These are phyloP conservation scores for Rubroshorea leprosula DNA, from an alignment of 345 rosid genomes.

Conservation along the genomic window DNA sequence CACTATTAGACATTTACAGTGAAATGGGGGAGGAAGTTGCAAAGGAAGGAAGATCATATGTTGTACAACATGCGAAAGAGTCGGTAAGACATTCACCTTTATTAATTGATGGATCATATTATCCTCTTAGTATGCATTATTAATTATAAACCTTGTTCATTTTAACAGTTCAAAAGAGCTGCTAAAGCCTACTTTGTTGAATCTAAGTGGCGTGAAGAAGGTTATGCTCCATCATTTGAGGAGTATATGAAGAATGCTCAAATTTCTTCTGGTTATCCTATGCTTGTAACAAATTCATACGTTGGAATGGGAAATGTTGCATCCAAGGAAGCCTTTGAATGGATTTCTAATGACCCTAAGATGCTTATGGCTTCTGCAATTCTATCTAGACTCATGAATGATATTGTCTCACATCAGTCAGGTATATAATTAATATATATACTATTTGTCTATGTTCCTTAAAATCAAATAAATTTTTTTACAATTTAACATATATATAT, in stretches of 20 bases:
- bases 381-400: constrained; percentile 27
- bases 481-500: too few relatives aligned
- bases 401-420: constrained; percentile 16
- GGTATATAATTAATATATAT: constrained; percentile 10
- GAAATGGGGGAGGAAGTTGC: constrained; percentile 24
- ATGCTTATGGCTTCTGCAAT: constrained; percentile 13
- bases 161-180: constrained; percentile 29
- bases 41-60: constrained; percentile 14
- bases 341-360: constrained; percentile 15
- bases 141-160: too few relatives aligned
- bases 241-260: constrained; percentile 28
- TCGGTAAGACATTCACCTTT: constrained; percentile 16
- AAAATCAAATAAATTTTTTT: background rate
- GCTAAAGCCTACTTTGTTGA: constrained; percentile 20
- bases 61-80: constrained; percentile 23
- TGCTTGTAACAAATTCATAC: constrained; percentile 14
- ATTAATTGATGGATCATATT: too few relatives aligned
- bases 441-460: too few relatives aligned
- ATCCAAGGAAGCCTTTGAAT: constrained; percentile 21
- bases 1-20: constrained; percentile 20
- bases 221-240: constrained; percentile 24
- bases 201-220: constrained; percentile 24
- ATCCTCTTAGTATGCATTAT: too few relatives aligned
- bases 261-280: constrained; percentile 4
- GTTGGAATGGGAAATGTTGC: constrained; percentile 26